These are phyloP conservation scores for Aphanocladium album DNA, from an alignment of 2,329 filamentous ascomycete species.

Conservation along the genomic window DNA sequence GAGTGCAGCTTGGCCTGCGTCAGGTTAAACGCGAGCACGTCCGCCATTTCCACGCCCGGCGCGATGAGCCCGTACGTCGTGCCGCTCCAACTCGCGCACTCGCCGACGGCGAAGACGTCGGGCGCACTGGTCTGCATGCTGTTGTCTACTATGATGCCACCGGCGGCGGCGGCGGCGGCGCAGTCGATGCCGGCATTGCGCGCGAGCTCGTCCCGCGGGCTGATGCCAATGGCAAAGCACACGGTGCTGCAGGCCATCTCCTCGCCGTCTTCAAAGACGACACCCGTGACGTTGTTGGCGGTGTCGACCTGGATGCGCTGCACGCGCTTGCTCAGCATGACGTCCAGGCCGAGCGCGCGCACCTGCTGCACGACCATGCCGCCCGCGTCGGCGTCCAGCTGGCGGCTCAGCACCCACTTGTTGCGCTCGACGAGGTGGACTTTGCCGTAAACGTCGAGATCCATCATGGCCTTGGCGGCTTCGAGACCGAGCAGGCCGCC, in stretches of 20 bases:
- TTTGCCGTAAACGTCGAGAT: slow-evolving; percentile 66
- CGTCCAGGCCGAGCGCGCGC: slow-evolving; percentile 69
- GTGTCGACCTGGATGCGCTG: slow-evolving; percentile 64
- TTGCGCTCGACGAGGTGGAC: slow-evolving; percentile 80
- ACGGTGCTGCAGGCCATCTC: slow-evolving; percentile 72
- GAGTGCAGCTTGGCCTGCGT: slow-evolving; percentile 72
- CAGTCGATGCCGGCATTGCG: slow-evolving; percentile 64
- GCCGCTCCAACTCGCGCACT: slow-evolving; percentile 84
- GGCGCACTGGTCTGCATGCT: slow-evolving; percentile 64
- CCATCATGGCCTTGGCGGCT: slow-evolving; percentile 88
- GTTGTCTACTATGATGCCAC: slow-evolving; percentile 67
- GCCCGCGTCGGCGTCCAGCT: slow-evolving; percentile 78
- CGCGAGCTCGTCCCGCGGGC: slow-evolving; percentile 73
- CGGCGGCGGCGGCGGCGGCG: slow-evolving; percentile 56
- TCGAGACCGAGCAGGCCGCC: slow-evolving; percentile 82
- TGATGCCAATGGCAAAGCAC: slow-evolving; percentile 87
- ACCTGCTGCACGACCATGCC: slow-evolving; percentile 79
- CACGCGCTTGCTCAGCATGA: slow-evolving; percentile 72
- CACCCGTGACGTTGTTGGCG: slow-evolving; percentile 63
- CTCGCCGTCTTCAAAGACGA: slow-evolving; percentile 77
- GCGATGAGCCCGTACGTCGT: slow-evolving; percentile 87
- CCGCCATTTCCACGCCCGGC: slow-evolving; percentile 88
- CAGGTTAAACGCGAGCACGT: slow-evolving; percentile 85
- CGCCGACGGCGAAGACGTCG: slow-evolving; percentile 81
- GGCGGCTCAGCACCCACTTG: slow-evolving; percentile 74